These are phyloP conservation scores for Mycena amicta DNA, from an alignment of 768 basidiomycete genomes.

Conservation along the genomic window DNA sequence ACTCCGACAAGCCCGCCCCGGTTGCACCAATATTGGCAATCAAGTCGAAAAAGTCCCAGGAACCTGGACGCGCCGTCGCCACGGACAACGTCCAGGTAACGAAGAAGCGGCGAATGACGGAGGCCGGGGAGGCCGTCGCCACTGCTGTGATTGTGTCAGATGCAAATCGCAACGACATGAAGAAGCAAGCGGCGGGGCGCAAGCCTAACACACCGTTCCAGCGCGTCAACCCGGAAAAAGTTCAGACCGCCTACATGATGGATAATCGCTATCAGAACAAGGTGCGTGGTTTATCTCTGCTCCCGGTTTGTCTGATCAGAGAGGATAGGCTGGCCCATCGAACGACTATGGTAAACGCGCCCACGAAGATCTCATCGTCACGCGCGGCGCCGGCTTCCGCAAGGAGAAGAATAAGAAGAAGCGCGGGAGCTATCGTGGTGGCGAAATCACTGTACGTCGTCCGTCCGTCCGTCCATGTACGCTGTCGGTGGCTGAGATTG, in stretches of 20 bases:
- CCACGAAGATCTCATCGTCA: constrained; percentile 85
- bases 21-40: constrained; percentile 4
- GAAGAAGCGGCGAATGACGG: constrained; percentile 66
- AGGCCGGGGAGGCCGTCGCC: constrained; percentile 49
- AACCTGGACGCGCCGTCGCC: constrained; percentile 2
- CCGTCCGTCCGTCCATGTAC: background rate
- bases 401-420: constrained; percentile 99
- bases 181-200: constrained; percentile 25
- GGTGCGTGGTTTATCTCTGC: constrained; percentile 44
- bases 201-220: constrained; percentile 73
- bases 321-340: constrained; percentile 55
- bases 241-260: constrained; percentile 39
- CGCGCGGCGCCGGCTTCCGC: constrained; percentile 91
- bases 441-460: constrained; percentile 88
- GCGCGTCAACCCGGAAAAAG: constrained; percentile 69
- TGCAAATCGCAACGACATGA: constrained; percentile 26
- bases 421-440: constrained; percentile 89
- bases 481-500: constrained; percentile 26
- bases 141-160: constrained; percentile 40
- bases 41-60: constrained; percentile 16
- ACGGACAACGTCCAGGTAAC: constrained; percentile 38
- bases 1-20: constrained; percentile 26
- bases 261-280: constrained; percentile 84
- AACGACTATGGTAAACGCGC: constrained; percentile 91
- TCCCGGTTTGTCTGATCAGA: constrained; percentile 2